Base-by-base conservation (phyloP, 495 filamentous ascomycete genomes). In the Hypoxylon subgilvum region DNA sequence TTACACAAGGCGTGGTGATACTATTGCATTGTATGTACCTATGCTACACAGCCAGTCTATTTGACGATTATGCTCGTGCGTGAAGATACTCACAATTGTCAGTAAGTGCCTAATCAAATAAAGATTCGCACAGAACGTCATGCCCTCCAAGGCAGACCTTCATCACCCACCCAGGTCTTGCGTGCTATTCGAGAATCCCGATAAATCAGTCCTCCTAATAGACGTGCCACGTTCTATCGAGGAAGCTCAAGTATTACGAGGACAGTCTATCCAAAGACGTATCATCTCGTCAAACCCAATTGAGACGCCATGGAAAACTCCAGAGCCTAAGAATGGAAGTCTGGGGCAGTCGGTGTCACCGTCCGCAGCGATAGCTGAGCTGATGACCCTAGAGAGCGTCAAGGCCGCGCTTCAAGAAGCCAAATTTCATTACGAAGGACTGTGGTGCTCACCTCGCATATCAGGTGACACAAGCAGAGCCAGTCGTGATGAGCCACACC, bases 151-250 rank as follows among this genome's bases (percentile, higher is more conserved):
- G 2, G 21, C 16, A 14, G 14, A 9, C 14, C 17, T 12, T n/a
- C 35, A 45, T 27, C 34, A 43, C 42, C 14, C 28, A 25, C 8
- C 39, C 25, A 19, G 39, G n/a, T 74, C 73, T 22, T 72, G 65
- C 21, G 64, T 79, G 31, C 63, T 80, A 17, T 80, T 71, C 64
- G 67, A 73, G 32, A 78, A 70, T 45, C 51, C 62, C 3, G 57
- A 56, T 56, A 63, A 65, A 46, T 66, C 72, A 25, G 58, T 67
- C 25, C 47, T 78, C 32, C 36, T 80, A 7, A 63, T 80, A 46
- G 78, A 80, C 51, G 63, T 80, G 25, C 75, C 76, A 17, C 58
- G 73, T 16, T 78, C 78, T 28, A 65, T 80, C 23, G 76, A 80
- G 52, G 76, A 79, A 44, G 67, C 72, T 10, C 78, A 80, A 35